These are phyloP conservation scores for Poa annua DNA, from an alignment of 176 grass and related monocot genomes.

Conservation along the genomic window DNA sequence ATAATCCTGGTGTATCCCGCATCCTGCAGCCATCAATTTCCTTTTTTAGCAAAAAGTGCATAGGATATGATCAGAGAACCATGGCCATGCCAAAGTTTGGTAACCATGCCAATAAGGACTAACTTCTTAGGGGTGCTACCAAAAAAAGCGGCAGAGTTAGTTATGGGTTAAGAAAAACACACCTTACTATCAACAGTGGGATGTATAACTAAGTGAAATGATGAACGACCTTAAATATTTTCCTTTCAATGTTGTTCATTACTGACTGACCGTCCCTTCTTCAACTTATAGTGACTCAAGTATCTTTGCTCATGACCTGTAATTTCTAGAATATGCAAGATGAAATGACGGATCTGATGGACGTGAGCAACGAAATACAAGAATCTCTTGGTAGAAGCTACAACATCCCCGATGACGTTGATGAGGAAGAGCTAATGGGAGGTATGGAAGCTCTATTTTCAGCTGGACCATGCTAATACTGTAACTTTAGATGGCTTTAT, in stretches of 20 bases:
- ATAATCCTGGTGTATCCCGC: not conserved
- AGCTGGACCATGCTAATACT: not conserved
- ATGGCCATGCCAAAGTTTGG: not conserved
- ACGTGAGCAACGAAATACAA: constrained; percentile 92
- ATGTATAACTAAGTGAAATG: not conserved
- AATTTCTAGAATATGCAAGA: constrained; percentile 90
- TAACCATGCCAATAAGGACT: not conserved
- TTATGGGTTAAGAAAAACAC: not conserved
- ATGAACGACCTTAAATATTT: constrained; percentile 10
- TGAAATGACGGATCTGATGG: constrained; percentile 97
- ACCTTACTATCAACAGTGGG: not conserved
- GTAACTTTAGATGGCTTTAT: not conserved
- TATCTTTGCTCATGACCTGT: constrained; percentile 2
- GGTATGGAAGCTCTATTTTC: constrained; percentile 56
- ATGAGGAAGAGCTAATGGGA: constrained; percentile 92
- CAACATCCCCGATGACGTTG: constrained; percentile 95
- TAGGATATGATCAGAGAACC: not conserved
- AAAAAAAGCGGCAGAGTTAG: not conserved
- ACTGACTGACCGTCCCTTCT: not conserved
- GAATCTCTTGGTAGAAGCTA: constrained; percentile 90
- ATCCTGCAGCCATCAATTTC: not conserved
- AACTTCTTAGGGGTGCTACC: not conserved
- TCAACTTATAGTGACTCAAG: not conserved
- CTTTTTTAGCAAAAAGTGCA: constrained; percentile 1
- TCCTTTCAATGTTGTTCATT: not conserved